A percentile compares a stretch with the other conserved stretches of the same genome.
Evolutionary conservation across 2,329 filamentous ascomycete genomes (phyloP).

Genomic region (Bipolaris victoriae): DNA sequence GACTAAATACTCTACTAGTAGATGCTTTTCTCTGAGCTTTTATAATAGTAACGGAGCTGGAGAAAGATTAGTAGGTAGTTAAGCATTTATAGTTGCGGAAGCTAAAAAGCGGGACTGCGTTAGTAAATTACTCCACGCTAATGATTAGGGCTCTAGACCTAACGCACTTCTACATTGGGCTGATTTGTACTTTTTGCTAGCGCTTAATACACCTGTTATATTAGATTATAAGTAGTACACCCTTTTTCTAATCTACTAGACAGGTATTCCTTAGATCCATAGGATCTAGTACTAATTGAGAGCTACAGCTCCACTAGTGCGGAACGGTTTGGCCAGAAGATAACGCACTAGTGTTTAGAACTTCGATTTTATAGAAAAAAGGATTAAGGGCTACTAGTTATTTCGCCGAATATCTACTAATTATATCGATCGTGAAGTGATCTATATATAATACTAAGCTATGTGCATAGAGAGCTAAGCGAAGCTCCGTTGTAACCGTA

Average conservation of each 20-base stretch:
- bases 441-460: background rate
- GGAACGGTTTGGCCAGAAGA: slow-evolving; percentile 5
- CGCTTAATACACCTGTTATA: background rate
- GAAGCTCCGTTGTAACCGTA: background rate
- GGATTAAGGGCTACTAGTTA: background rate
- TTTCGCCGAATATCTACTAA: background rate
- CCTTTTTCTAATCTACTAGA: slow-evolving; percentile 1
- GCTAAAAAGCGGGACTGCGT: slow-evolving; percentile 1
- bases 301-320: background rate
- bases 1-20: too few species aligned
- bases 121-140: slow-evolving; percentile 4
- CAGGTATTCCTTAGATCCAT: background rate
- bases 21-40: background rate
- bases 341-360: background rate
- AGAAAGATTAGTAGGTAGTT: background rate
- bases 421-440: background rate
- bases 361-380: background rate
- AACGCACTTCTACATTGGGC: background rate
- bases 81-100: background rate
- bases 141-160: background rate
- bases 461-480: background rate
- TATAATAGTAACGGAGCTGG: background rate
- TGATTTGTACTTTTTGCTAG: background rate
- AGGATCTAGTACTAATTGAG: too few species aligned
- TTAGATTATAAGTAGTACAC: background rate